phyloP scores from a whole-genome alignment of 257 asterid genomes.

The Nicotiana undulata region DNA sequence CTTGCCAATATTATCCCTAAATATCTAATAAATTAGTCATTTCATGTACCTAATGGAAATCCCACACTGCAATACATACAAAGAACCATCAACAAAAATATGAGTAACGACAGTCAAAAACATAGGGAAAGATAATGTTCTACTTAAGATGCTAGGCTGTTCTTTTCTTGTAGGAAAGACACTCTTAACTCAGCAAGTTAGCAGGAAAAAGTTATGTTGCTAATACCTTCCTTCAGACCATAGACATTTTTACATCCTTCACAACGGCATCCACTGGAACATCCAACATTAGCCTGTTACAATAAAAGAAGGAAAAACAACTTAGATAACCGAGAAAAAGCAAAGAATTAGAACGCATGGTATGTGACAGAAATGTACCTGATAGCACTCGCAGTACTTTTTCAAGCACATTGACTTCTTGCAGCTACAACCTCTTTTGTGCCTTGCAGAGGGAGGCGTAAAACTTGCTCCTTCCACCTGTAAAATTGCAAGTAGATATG shows the following conservation, averaged over 20 bases:
- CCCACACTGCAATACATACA: neutral
- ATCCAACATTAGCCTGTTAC: conserved; percentile 68
- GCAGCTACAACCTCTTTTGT: conserved; percentile 83
- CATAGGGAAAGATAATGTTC: neutral
- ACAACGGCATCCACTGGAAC: conserved; percentile 83
- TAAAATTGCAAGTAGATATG: conserved; percentile 5
- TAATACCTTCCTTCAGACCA: conserved; percentile 69
- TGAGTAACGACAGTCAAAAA: neutral
- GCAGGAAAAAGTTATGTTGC: neutral
- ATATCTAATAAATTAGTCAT: neutral
- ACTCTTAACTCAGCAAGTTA: neutral
- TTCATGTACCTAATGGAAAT: neutral
- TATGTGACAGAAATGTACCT: conserved; percentile 28
- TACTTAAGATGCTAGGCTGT: neutral
- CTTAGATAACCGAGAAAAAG: conserved; percentile 2
- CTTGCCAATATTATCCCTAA: neutral
- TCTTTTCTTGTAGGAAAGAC: neutral
- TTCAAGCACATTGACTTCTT: conserved; percentile 80
- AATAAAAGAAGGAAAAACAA: neutral
- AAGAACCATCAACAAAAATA: neutral
- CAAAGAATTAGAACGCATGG: neutral
- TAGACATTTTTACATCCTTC: conserved; percentile 69
- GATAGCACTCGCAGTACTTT: conserved; percentile 86
- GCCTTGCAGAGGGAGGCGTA: conserved; percentile 66
- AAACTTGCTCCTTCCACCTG: conserved; percentile 42